Evolutionary conservation across 306 rosid genomes (phyloP).

Genomic region (Delonix regia): DNA sequence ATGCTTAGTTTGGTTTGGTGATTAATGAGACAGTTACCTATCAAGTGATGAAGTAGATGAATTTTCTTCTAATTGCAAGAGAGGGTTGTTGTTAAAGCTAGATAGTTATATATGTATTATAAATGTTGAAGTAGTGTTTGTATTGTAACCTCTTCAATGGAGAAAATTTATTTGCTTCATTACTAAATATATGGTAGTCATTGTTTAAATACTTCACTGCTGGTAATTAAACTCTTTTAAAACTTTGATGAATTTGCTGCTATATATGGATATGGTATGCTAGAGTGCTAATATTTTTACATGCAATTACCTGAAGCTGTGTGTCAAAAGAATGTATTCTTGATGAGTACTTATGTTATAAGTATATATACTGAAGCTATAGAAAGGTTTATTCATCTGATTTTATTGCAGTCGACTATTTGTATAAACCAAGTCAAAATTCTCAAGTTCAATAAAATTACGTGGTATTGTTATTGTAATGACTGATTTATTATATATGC

Average conservation of each 20-base stretch:
- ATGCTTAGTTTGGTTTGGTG: constrained; percentile 28
- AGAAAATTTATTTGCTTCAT: constrained; percentile 91
- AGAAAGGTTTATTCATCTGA: neutral
- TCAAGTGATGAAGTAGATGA: constrained; percentile 77
- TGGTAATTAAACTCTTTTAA: constrained; percentile 4
- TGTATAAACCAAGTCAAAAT: constrained; percentile 4
- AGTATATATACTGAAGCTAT: no score
- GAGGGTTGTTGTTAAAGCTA: neutral
- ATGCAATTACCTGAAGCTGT: no score
- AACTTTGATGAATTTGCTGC: neutral
- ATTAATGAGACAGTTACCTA: constrained; percentile 53
- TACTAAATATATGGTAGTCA: constrained; percentile 53
- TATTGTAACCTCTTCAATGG: constrained; percentile 42
- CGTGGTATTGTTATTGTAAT: neutral
- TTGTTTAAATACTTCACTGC: constrained; percentile 21
- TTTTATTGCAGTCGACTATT: neutral
- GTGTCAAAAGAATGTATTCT: no score
- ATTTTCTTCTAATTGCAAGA: constrained; percentile 63
- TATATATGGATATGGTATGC: neutral
- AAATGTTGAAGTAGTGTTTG: constrained; percentile 33
- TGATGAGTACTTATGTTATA: neutral
- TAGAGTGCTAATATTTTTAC: neutral
- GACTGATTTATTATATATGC: no score
- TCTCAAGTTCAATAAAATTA: neutral
- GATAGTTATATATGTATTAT: no score